Conservation (phyloP, 495 filamentous ascomycete genomes). For the Hypoxylon subgilvum region DNA sequence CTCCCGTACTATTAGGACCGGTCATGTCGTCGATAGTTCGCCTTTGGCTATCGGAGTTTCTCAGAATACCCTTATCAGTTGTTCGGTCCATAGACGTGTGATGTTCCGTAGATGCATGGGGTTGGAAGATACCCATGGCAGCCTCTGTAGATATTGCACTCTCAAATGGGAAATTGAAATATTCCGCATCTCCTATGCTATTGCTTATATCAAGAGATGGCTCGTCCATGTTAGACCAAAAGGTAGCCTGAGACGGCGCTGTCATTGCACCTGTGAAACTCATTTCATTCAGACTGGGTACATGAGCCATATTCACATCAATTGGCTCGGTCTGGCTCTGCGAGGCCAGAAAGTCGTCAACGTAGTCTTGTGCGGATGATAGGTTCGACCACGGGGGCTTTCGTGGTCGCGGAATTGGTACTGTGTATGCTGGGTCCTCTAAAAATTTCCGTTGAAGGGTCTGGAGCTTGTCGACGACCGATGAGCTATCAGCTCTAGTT, state of each 20-base stretch:
- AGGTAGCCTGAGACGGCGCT: not conserved
- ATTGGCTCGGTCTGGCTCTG: not conserved
- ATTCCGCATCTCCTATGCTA: not conserved
- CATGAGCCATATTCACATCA: conserved; percentile 11
- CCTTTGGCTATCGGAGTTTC: not conserved
- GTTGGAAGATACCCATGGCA: not conserved
- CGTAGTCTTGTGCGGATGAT: conserved; percentile 1
- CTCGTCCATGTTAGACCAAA: not conserved
- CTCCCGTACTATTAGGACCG: not conserved
- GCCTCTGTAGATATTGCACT: not conserved
- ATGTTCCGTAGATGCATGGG: not conserved
- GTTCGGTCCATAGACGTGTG: not conserved
- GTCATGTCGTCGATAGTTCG: conserved; percentile 2
- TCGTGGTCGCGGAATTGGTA: conserved; percentile 10
- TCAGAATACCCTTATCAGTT: not conserved
- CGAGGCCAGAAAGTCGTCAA: not conserved
- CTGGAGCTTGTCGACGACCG: conserved; percentile 15
- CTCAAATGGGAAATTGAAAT: not conserved
- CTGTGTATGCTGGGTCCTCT: conserved; percentile 13
- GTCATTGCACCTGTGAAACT: not conserved
- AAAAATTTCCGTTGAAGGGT: conserved; percentile 8
- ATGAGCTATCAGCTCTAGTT: conserved; percentile 6
- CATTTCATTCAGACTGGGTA: not conserved
- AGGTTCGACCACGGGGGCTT: conserved; percentile 18
- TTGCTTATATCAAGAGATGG: not conserved